Evolutionary conservation across 805 yeast genomes (phyloP).

Genomic region (Deakozyma indianensis): DNA sequence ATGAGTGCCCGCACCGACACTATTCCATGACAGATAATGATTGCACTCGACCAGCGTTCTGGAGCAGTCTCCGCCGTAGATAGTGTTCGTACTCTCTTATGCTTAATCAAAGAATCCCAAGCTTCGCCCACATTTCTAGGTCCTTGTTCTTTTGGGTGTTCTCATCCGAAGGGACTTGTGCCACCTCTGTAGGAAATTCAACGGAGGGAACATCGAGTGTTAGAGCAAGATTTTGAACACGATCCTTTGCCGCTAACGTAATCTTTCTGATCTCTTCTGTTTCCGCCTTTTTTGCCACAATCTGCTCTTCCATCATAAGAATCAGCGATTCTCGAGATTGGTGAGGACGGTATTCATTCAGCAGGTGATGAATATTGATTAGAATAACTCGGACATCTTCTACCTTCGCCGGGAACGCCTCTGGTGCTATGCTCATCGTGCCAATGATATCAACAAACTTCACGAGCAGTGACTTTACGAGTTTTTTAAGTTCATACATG

Average conservation of each 20-base stretch:
- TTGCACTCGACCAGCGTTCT: too few species aligned
- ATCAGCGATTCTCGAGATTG: slow-evolving; percentile 86
- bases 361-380: slow-evolving; percentile 79
- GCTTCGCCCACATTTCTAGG: not conserved
- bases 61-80: too few species aligned
- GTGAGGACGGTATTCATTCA: slow-evolving; percentile 89
- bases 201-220: not conserved
- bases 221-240: not conserved
- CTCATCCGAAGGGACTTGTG: not conserved
- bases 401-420: slow-evolving; percentile 43
- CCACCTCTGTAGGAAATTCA: not conserved
- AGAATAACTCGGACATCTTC: slow-evolving; percentile 69
- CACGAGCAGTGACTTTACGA: slow-evolving; percentile 62
- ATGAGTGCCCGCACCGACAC: too few species aligned
- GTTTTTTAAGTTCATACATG: slow-evolving; percentile 61
- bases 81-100: not conserved
- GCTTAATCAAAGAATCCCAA: not conserved
- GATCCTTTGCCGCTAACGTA: not conserved
- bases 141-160: not conserved
- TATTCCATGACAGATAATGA: too few species aligned
- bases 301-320: slow-evolving; percentile 54
- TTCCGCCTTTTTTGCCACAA: slow-evolving; percentile 20
- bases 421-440: slow-evolving; percentile 59
- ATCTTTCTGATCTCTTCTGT: slow-evolving; percentile 19
- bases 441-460: slow-evolving; percentile 78